Evolutionary conservation across 2,329 filamentous ascomycete genomes (phyloP), one percentile per base, ranked within the genome.

Genomic region (Trichoderma cornu-damae): DNA sequence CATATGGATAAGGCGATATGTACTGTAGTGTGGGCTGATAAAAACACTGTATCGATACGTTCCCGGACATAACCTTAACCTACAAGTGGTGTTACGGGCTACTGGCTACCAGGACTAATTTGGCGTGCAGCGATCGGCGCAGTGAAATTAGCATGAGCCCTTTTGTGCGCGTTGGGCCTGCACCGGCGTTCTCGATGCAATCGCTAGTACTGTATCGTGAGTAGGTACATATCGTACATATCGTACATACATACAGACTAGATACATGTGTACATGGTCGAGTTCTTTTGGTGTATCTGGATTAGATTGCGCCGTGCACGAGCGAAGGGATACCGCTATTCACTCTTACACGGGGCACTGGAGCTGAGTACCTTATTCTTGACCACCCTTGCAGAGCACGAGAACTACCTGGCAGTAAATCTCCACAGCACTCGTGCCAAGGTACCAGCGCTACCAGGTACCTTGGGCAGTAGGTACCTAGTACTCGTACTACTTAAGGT

Each of bases 101-200:
- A n/a, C 53, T 48, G 49, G 26, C 34, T 24, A 14, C 16, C 28
- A n/a, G 12, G 43, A 34, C 34, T 48, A 37, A 43, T 48, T 56
- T 49, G 53, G 34, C 37, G 44, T 35, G 43, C 35, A 49, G 26
- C 22, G 53, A 56, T 56, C 53, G 46, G 24, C 54, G 38, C 9
- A 35, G 11, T 30, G 54, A 57, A 24, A 57, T 57, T 57, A 30
- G 20, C 46, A 57, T 57, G 47, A 37, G 30, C 54, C 16, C 37
- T 51, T 50, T 43, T 51, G 44, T 57, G 46, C 44, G 46, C 53
- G 44, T 42, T 32, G 49, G 35, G 24, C 34, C 35, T 42, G 24
- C 26, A 28, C 38, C 40, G 16, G 22, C 30, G 11, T 16, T 18
- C 32, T 20, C 24, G n/a, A n/a, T n/a, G n/a, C n/a, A n/a, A n/a